A percentile compares a stretch with the other conserved stretches of the same genome.
Evolutionary conservation across 2,329 filamentous ascomycete species (phyloP).

Genomic region (Aspergillus viridinutans): DNA sequence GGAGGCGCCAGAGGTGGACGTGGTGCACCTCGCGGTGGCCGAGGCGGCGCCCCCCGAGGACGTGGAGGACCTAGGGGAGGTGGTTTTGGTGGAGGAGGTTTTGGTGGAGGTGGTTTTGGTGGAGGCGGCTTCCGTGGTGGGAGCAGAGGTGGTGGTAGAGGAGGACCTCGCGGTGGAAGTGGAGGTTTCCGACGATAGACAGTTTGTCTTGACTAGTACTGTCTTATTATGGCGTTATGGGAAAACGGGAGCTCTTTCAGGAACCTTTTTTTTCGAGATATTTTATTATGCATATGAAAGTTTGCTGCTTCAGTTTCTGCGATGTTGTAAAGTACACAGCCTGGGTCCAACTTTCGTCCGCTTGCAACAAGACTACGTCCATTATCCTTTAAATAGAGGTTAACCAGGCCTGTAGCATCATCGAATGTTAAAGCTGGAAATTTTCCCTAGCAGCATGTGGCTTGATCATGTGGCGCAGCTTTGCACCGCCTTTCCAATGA

Average conservation of each 20-base stretch:
- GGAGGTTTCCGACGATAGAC: slow-evolving; percentile 18
- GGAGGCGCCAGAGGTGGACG: slow-evolving; percentile 44
- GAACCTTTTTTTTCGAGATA: slow-evolving; percentile 31
- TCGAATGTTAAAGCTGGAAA: not conserved
- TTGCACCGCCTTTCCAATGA: slow-evolving; percentile 31
- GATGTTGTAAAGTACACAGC: slow-evolving; percentile 30
- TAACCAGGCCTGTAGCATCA: not conserved
- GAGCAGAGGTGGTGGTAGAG: slow-evolving; percentile 35
- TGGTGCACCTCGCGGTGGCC: slow-evolving; percentile 39
- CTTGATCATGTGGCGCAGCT: slow-evolving; percentile 25
- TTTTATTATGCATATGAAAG: slow-evolving; percentile 35
- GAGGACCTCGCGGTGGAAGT: slow-evolving; percentile 22
- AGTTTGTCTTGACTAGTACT: slow-evolving; percentile 27
- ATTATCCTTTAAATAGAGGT: not conserved
- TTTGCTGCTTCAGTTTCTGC: slow-evolving; percentile 24
- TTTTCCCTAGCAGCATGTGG: slow-evolving; percentile 13
- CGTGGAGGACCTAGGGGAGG: slow-evolving; percentile 47
- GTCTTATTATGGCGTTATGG: slow-evolving; percentile 43
- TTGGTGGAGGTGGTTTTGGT: slow-evolving; percentile 27
- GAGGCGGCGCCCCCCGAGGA: slow-evolving; percentile 52
- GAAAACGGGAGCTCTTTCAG: slow-evolving; percentile 38
- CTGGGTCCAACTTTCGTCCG: not conserved
- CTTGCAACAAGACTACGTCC: not conserved
- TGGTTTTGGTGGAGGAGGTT: slow-evolving; percentile 12
- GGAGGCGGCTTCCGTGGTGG: slow-evolving; percentile 44